These are phyloP conservation scores for Sanghuangporus weigelae DNA, from an alignment of 1,284 basidiomycete species.

Conservation along the genomic window DNA sequence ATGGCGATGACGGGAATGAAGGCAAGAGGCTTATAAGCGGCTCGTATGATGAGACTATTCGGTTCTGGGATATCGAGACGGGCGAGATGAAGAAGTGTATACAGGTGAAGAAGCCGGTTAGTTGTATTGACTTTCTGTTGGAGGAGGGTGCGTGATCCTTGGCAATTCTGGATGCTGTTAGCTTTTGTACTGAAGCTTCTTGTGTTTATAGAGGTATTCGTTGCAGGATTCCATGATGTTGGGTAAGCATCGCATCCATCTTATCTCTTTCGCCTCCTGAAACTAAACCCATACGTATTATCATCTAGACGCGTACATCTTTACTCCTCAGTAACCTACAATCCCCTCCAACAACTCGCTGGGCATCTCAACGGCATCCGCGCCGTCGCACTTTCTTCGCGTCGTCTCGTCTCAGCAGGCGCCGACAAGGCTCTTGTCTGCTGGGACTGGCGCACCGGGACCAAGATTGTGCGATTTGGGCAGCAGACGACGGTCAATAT, in stretches of 20 bases:
- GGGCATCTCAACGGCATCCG: constrained; percentile 80
- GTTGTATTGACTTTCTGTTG: constrained; percentile 83
- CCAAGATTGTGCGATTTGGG: constrained; percentile 85
- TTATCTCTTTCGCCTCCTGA: neutral
- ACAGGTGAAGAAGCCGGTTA: constrained; percentile 80
- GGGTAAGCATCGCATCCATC: constrained; percentile 45
- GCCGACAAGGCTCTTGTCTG: constrained; percentile 87
- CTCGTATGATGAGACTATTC: constrained; percentile 86
- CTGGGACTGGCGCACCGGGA: constrained; percentile 84
- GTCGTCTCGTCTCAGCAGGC: constrained; percentile 84
- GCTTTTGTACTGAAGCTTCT: constrained; percentile 5
- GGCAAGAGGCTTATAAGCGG: constrained; percentile 81
- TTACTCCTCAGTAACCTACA: constrained; percentile 76
- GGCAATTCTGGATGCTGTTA: neutral
- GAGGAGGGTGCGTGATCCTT: constrained; percentile 54
- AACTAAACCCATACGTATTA: constrained; percentile 2
- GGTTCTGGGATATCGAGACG: constrained; percentile 82
- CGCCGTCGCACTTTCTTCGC: constrained; percentile 81
- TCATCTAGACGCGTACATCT: constrained; percentile 66
- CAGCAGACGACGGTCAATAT: constrained; percentile 92
- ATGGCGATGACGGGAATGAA: constrained; percentile 16
- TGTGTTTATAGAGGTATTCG: constrained; percentile 64
- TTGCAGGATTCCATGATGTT: constrained; percentile 89
- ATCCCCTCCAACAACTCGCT: constrained; percentile 75
- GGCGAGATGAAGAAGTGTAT: constrained; percentile 79